Evolutionary conservation across 2,329 filamentous ascomycete species (phyloP).

Genomic region (Monilinia polystroma): DNA sequence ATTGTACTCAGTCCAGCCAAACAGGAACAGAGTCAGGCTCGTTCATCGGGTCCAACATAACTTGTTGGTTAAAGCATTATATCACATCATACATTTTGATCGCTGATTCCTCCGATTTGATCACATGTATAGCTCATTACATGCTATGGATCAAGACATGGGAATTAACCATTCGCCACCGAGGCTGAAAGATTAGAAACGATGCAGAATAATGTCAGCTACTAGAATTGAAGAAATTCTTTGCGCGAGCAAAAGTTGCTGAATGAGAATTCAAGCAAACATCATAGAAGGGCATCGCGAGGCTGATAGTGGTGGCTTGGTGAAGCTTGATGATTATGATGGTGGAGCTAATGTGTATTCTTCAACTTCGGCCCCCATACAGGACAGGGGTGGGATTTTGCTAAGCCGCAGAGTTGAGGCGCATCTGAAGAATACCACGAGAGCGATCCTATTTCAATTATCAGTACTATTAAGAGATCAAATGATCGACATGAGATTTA

Average conservation of each 20-base stretch:
- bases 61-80: background rate
- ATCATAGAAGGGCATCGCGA: conserved; percentile 3
- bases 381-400: conserved; percentile 2
- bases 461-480: background rate
- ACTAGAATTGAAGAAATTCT: background rate
- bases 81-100: background rate
- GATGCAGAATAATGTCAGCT: background rate
- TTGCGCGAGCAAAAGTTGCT: background rate
- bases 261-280: background rate
- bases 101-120: background rate
- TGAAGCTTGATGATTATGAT: background rate
- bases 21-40: conserved; percentile 8
- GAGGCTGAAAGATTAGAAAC: background rate
- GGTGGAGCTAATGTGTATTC: background rate
- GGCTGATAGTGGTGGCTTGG: conserved; percentile 23
- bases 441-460: background rate
- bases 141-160: background rate
- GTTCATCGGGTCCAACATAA: background rate
- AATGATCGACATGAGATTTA: background rate
- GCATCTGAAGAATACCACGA: background rate
- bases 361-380: conserved; percentile 18
- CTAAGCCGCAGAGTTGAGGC: conserved; percentile 15
- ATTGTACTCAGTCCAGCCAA: conserved; percentile 6
- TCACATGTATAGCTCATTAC: background rate
- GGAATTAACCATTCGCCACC: background rate